These are phyloP conservation scores for Choanephora cucurbitarum DNA, from an alignment of 371 early-diverging fungal genomes.

Conservation along the genomic window DNA sequence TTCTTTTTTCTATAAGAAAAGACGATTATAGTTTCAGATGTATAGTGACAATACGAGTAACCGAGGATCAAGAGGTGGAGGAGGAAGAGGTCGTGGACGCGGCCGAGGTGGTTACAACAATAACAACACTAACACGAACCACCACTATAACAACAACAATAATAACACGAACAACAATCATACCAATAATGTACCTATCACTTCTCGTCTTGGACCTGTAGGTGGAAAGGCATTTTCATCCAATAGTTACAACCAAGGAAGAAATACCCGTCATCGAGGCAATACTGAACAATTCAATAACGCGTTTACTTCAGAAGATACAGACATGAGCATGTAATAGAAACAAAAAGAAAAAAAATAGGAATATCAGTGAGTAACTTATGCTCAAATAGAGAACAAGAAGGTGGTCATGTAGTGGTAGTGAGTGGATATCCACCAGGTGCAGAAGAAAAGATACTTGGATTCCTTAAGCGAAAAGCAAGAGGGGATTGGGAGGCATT, in stretches of 20 bases:
- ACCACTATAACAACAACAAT: constrained; percentile 13
- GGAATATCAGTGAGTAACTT: too few relatives aligned
- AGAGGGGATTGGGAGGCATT: constrained; percentile 40
- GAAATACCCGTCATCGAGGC: constrained; percentile 14
- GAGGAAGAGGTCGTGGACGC: constrained; percentile 29
- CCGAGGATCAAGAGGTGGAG: constrained; percentile 22
- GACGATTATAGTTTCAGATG: too few relatives aligned
- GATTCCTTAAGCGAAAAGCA: constrained; percentile 40
- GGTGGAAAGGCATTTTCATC: constrained; percentile 20
- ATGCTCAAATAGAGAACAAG: constrained; percentile 20
- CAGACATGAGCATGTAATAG: constrained; percentile 33
- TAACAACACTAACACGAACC: constrained; percentile 12
- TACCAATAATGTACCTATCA: constrained; percentile 18
- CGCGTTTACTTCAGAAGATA: constrained; percentile 44
- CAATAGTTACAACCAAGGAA: constrained; percentile 8
- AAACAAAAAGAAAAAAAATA: too few relatives aligned
- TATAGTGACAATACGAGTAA: constrained; percentile 12
- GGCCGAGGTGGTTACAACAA: constrained; percentile 23
- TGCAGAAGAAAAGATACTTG: constrained; percentile 34
- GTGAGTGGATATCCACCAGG: constrained; percentile 37
- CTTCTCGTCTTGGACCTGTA: constrained; percentile 38
- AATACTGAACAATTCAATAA: constrained; percentile 29
- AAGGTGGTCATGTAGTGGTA: constrained; percentile 16
- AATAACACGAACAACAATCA: constrained; percentile 12
- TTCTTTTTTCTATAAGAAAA: constrained; percentile 1